phyloP scores from a whole-genome alignment of 2,329 filamentous ascomycete genomes.

The Esteya vermicola region DNA sequence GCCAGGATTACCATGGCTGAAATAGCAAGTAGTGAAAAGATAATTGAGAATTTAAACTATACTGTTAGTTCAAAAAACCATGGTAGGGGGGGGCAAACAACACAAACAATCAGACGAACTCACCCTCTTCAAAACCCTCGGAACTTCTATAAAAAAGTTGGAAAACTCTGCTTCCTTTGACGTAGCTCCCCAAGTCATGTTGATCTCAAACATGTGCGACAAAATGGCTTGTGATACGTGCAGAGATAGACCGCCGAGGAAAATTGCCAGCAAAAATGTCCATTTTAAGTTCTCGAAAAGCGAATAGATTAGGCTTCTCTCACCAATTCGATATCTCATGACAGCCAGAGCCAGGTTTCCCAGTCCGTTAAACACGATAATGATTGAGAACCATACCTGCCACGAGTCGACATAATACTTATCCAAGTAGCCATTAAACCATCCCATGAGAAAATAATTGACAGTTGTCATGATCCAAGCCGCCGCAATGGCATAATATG shows the following conservation, averaged over 20 bases:
- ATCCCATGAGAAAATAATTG: constrained; percentile 66
- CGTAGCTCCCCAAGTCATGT: constrained; percentile 79
- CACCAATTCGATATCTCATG: constrained; percentile 58
- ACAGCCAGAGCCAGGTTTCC: constrained; percentile 59
- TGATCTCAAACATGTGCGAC: constrained; percentile 70
- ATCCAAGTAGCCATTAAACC: constrained; percentile 64
- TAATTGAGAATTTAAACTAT: constrained; percentile 59
- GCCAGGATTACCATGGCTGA: constrained; percentile 51
- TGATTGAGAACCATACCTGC: constrained; percentile 69
- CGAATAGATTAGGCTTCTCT: constrained; percentile 42
- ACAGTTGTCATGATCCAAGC: constrained; percentile 59
- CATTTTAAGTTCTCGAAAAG: constrained; percentile 57
- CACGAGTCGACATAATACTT: constrained; percentile 70
- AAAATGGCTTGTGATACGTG: constrained; percentile 71
- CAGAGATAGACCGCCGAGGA: constrained; percentile 67
- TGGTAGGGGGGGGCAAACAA: neutral
- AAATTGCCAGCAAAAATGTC: constrained; percentile 61
- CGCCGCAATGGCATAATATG: constrained; percentile 65
- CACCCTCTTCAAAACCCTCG: constrained; percentile 63
- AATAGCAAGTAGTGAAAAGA: constrained; percentile 44
- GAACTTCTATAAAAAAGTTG: constrained; percentile 75
- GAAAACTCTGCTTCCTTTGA: constrained; percentile 69
- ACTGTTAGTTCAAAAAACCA: constrained; percentile 1
- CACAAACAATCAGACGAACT: constrained; percentile 29
- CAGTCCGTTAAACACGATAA: constrained; percentile 63